Evolutionary conservation across 257 asterid genomes (phyloP).

Genomic region (Thymus mandschuricus): DNA sequence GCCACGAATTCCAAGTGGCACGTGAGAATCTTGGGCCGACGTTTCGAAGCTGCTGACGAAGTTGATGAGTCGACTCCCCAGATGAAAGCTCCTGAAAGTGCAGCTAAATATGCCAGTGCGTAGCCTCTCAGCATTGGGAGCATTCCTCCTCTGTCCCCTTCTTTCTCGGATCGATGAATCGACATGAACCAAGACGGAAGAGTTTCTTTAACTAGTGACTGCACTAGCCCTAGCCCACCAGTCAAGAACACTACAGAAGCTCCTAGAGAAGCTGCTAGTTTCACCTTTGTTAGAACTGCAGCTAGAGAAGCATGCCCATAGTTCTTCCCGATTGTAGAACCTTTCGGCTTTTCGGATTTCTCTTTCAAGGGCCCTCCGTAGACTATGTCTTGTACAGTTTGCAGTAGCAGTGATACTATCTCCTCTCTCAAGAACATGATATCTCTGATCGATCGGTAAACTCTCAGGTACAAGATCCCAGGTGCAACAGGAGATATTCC

Average conservation of each 20-base stretch:
- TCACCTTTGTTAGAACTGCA: slow-evolving; percentile 67
- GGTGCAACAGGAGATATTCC: slow-evolving; percentile 97
- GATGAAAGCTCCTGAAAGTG: slow-evolving; percentile 67
- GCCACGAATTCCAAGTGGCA: slow-evolving; percentile 83
- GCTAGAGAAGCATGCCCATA: slow-evolving; percentile 68
- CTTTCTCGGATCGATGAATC: slow-evolving; percentile 48
- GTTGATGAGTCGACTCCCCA: slow-evolving; percentile 80
- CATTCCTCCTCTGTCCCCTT: slow-evolving; percentile 40
- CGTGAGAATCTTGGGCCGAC: slow-evolving; percentile 67
- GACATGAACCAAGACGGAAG: slow-evolving; percentile 97
- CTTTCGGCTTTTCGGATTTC: slow-evolving; percentile 40
- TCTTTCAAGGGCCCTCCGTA: slow-evolving; percentile 38
- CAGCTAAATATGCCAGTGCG: slow-evolving; percentile 77
- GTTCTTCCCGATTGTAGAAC: slow-evolving; percentile 46
- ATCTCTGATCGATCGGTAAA: slow-evolving; percentile 77
- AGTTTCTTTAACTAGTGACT: slow-evolving; percentile 78
- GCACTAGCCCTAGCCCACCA: slow-evolving; percentile 83
- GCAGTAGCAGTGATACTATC: slow-evolving; percentile 72
- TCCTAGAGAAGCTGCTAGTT: slow-evolving; percentile 83
- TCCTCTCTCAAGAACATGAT: slow-evolving; percentile 87
- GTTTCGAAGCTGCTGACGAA: slow-evolving; percentile 61
- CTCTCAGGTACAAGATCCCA: slow-evolving; percentile 84
- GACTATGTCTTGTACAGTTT: slow-evolving; percentile 72
- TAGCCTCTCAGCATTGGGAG: slow-evolving; percentile 75
- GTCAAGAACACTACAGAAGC: slow-evolving; percentile 79